Evolutionary conservation across 2,329 filamentous ascomycete species (phyloP), one percentile per base, ranked within the genome.

Genomic region (Zasmidium citrigriseum): DNA sequence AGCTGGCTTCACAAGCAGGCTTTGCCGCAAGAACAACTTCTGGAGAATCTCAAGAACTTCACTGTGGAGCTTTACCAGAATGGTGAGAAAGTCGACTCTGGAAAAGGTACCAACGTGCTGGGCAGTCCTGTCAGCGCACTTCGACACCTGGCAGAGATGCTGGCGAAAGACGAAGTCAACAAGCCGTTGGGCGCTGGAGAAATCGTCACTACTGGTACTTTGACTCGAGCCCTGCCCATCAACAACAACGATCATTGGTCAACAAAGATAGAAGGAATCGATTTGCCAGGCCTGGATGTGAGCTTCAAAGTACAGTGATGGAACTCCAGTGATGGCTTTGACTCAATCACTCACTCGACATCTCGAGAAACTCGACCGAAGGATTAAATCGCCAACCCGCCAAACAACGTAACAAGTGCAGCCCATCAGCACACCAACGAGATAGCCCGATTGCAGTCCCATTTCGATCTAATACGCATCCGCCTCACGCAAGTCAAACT

Each of bases 121-220:
- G 62, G 62, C 38, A 64, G 60, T 54, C 64, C 64, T n/a, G 54
- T 64, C 25, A 60, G 54, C 23, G 64, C 64, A 7, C 52, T 64
- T 29, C 46, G 59, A 29, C 55, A 61, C 16, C 53, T 66, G 21
- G 52, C 59, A 10, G 59, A 63, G 22, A 27, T 64, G 12, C 53
- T 66, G 25, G 62, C 59, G 38, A 63, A 59, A 53, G 64, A 66
- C 51, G 50, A 63, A 23, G 54, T 60, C 46, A 66, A 63, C 48
- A 55, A 58, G 52, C 60, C 64, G 4, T 27, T 66, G 21, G 52
- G 59, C 23, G 48, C 58, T 21, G 58, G 62, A 16, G 62, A 64
- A 23, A 57, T 64, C 27, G 47, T 66, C 10, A 63, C 62, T 10
- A 66, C 64, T n/a, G 64, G 64, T 14, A 63, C 62, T 5, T 49